Evolutionary conservation across 352 stramenopile genomes (phyloP).

Genomic region (Phytopythium delawarense): DNA sequence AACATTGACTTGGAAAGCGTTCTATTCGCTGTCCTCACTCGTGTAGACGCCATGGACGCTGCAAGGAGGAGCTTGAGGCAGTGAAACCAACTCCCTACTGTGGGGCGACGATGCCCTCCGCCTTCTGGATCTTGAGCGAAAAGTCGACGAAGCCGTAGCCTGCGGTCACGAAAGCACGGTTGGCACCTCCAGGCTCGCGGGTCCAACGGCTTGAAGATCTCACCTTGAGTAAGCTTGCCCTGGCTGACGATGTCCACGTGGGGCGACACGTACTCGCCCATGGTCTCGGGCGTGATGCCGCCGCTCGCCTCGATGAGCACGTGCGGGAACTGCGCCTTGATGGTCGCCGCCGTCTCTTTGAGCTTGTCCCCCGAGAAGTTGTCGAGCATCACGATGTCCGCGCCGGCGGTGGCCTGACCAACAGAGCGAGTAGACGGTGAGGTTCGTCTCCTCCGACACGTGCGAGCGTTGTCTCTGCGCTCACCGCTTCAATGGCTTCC

Average conservation of each 20-base stretch:
- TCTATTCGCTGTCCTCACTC: not conserved
- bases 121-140: slow-evolving; percentile 96
- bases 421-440: slow-evolving; percentile 4
- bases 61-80: not conserved
- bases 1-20: not conserved
- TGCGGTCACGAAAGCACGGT: slow-evolving; percentile 6
- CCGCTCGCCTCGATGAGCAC: slow-evolving; percentile 97
- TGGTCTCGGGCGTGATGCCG: slow-evolving; percentile 95
- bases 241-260: slow-evolving; percentile 97
- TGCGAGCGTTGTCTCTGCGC: not conserved
- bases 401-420: slow-evolving; percentile 48
- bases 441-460: not conserved
- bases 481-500: slow-evolving; percentile 91
- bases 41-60: not conserved
- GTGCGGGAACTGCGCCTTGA: slow-evolving; percentile 95
- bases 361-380: slow-evolving; percentile 95
- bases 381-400: slow-evolving; percentile 98
- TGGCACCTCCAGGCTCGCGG: no score
- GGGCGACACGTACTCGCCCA: slow-evolving; percentile 91
- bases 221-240: slow-evolving; percentile 96
- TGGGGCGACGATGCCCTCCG: slow-evolving; percentile 53
- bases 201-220: not conserved
- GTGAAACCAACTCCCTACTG: slow-evolving; percentile 10
- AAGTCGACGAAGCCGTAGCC: slow-evolving; percentile 96
- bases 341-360: slow-evolving; percentile 85